Conservation (phyloP, 1,284 basidiomycete genomes). For the Boletus semigastroideus region DNA sequence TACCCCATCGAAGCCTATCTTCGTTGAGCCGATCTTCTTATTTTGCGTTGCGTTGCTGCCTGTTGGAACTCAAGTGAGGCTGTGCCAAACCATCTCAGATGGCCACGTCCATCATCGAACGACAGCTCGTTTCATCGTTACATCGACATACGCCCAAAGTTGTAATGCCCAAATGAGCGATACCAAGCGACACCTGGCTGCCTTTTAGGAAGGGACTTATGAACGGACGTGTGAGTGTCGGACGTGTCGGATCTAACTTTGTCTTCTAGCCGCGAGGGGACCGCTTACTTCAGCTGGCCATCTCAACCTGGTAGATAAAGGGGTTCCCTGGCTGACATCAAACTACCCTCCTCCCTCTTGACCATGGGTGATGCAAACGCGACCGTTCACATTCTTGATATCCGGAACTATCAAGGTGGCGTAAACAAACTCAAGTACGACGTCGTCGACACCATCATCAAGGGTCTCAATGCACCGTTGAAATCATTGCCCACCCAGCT, state of each 20-base stretch:
- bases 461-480: conserved; percentile 53
- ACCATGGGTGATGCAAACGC: conserved; percentile 26
- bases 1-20: not conserved
- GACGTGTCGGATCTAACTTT: not conserved
- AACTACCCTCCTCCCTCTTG: not conserved
- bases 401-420: conserved; percentile 19
- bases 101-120: not conserved
- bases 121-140: not conserved
- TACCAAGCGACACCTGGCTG: not conserved
- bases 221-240: not conserved
- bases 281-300: conserved; percentile 27
- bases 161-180: conserved; percentile 4
- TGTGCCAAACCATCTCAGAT: no score
- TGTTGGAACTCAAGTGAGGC: no score
- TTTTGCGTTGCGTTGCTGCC: no score
- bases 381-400: conserved; percentile 23
- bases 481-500: conserved; percentile 81
- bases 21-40: not conserved
- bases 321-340: not conserved
- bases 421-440: conserved; percentile 19
- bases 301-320: conserved; percentile 17
- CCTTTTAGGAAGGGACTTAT: not conserved
- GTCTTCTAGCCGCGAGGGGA: no score
- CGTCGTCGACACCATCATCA: conserved; percentile 48
- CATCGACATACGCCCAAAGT: not conserved